phyloP scores from a whole-genome alignment of 2,329 filamentous ascomycete genomes.

The Dactylellina cionopaga region DNA sequence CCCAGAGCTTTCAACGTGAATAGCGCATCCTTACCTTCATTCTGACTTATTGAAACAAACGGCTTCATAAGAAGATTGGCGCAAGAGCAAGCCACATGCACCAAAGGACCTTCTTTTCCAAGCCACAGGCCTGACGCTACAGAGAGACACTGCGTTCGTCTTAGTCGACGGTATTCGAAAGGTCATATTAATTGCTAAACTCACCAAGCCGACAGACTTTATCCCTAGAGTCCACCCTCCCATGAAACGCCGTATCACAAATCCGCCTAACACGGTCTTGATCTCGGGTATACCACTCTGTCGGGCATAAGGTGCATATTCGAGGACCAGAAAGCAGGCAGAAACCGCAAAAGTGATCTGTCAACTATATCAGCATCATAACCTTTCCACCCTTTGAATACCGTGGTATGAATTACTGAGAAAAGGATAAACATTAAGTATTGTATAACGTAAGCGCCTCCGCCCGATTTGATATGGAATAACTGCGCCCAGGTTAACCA shows the following conservation, averaged over 20 bases:
- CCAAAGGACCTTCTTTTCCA: conserved; percentile 92
- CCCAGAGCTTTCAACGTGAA: not conserved
- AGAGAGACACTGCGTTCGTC: conserved; percentile 75
- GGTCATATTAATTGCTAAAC: conserved; percentile 55
- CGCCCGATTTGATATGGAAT: conserved; percentile 72
- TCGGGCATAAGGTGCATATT: conserved; percentile 86
- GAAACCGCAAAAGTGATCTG: conserved; percentile 79
- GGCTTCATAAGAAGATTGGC: conserved; percentile 93
- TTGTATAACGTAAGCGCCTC: conserved; percentile 81
- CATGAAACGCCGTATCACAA: conserved; percentile 87
- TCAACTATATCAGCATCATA: conserved; percentile 51
- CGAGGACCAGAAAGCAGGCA: conserved; percentile 81
- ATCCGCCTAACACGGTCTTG: conserved; percentile 93
- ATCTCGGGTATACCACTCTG: conserved; percentile 98
- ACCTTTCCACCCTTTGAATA: not conserved
- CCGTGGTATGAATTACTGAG: conserved; percentile 70
- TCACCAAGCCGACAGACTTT: conserved; percentile 86
- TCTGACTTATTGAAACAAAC: conserved; percentile 80
- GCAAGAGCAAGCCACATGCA: conserved; percentile 96
- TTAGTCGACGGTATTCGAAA: conserved; percentile 51
- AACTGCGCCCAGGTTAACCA: conserved; percentile 88
- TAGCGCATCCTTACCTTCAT: conserved; percentile 73
- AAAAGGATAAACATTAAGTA: conserved; percentile 88
- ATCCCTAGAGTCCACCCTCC: conserved; percentile 87
- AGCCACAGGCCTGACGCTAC: conserved; percentile 96